Conservation (phyloP, 2,329 filamentous ascomycete species). For the Sarocladium brachiariae region DNA sequence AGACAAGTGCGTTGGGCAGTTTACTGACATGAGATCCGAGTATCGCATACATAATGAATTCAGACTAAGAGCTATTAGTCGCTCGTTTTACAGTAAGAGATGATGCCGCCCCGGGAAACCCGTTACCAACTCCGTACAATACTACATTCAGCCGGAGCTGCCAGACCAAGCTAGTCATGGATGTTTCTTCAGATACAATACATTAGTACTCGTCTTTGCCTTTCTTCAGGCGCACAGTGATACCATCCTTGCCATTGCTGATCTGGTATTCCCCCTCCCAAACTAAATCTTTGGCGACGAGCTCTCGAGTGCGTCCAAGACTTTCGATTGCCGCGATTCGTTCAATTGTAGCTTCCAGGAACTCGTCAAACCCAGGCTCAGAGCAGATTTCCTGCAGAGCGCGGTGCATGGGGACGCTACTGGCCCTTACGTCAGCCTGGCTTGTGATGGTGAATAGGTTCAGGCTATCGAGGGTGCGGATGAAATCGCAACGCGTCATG, state of each 20-base stretch:
- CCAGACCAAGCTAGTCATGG: no score
- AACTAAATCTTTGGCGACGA: slow-evolving; percentile 93
- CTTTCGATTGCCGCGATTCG: slow-evolving; percentile 91
- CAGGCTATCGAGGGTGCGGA: slow-evolving; percentile 83
- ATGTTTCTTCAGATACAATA: not conserved
- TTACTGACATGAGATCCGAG: no score
- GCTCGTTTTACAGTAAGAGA: not conserved
- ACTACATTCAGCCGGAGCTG: no score
- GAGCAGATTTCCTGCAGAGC: slow-evolving; percentile 82
- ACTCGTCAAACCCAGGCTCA: slow-evolving; percentile 70
- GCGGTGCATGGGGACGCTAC: slow-evolving; percentile 91
- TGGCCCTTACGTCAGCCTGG: slow-evolving; percentile 78
- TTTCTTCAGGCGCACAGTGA: slow-evolving; percentile 37
- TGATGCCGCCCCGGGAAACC: no score
- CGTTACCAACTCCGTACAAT: no score
- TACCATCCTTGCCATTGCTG: slow-evolving; percentile 29
- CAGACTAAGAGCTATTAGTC: no score
- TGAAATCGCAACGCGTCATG: slow-evolving; percentile 95
- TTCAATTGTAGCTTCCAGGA: slow-evolving; percentile 74
- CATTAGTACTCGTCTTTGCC: slow-evolving; percentile 28
- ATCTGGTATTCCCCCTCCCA: slow-evolving; percentile 75
- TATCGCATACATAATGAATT: not conserved
- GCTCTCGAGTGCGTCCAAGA: slow-evolving; percentile 83
- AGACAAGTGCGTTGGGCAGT: no score
- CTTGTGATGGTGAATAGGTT: slow-evolving; percentile 95